These are phyloP conservation scores for Takashimella tepidaria DNA, from an alignment of 1,284 basidiomycete species.

Conservation along the genomic window DNA sequence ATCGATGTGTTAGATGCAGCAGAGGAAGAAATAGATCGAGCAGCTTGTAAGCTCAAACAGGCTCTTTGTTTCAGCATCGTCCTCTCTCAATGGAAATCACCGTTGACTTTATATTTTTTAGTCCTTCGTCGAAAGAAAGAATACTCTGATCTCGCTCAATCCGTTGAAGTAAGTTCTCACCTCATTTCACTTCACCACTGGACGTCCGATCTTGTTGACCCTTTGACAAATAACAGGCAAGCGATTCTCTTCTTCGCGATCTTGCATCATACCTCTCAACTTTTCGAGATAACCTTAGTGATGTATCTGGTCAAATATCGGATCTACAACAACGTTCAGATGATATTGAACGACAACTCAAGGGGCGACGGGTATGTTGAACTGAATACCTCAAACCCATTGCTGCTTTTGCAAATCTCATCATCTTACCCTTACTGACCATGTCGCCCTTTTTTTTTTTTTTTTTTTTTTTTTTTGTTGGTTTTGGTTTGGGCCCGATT, in stretches of 20 bases:
- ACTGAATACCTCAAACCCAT: not conserved
- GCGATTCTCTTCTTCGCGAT: conserved; percentile 64
- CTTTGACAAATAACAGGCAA: conserved; percentile 26
- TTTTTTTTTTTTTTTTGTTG: too few species aligned
- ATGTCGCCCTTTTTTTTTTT: too few species aligned
- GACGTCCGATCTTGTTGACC: not conserved
- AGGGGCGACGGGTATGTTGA: conserved; percentile 66
- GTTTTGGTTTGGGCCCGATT: too few species aligned
- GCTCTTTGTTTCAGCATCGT: conserved; percentile 5
- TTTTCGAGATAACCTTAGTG: conserved; percentile 87
- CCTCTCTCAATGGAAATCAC: not conserved
- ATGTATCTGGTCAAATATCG: conserved; percentile 91
- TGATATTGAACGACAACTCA: conserved; percentile 79
- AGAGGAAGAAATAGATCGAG: not conserved
- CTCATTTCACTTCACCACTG: not conserved
- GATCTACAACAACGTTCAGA: conserved; percentile 85
- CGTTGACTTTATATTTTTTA: conserved; percentile 14
- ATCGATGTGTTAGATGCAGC: not conserved
- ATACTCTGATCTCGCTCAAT: conserved; percentile 37
- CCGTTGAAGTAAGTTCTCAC: conserved; percentile 28
- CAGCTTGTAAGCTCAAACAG: conserved; percentile 1
- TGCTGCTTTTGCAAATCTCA: too few species aligned
- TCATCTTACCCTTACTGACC: too few species aligned
- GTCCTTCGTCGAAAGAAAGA: conserved; percentile 32
- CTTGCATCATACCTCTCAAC: conserved; percentile 86